Evolutionary conservation across 257 asterid species (phyloP).

Genomic region (Verbena officinalis): DNA sequence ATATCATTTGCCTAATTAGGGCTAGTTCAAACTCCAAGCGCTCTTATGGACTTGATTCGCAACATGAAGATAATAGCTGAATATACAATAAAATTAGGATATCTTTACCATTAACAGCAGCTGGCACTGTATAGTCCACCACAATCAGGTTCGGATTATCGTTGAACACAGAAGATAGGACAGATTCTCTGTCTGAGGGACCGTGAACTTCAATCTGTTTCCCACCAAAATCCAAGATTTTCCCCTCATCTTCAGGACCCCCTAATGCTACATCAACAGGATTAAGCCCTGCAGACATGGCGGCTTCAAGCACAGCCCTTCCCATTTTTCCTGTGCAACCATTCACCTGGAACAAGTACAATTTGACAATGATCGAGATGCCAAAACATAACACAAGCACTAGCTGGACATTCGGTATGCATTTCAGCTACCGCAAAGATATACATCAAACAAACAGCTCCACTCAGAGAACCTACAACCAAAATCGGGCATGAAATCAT

Average conservation of each 20-base stretch:
- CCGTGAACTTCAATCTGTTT: conserved; percentile 73
- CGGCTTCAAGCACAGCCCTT: conserved; percentile 90
- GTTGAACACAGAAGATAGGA: conserved; percentile 49
- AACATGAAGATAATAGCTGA: conserved; percentile 6
- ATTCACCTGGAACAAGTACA: conserved; percentile 59
- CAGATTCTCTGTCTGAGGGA: conserved; percentile 57
- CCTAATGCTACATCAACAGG: conserved; percentile 79
- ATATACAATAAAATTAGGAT: neutral
- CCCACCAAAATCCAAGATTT: conserved; percentile 63
- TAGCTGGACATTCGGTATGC: neutral
- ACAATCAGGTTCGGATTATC: conserved; percentile 73
- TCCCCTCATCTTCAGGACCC: conserved; percentile 73
- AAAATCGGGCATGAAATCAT: conserved; percentile 13
- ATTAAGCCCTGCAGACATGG: conserved; percentile 81
- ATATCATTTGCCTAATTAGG: neutral
- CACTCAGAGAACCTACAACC: neutral
- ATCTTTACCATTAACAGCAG: conserved; percentile 77
- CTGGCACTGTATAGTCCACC: conserved; percentile 85
- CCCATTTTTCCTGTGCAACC: conserved; percentile 97
- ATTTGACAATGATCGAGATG: conserved; percentile 7
- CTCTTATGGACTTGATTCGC: neutral
- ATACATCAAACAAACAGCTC: conserved; percentile 8
- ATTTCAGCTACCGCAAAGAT: neutral
- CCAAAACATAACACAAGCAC: neutral
- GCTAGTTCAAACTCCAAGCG: conserved; percentile 7